Percentiles rank a stretch among this genome's conserved stretches.
phyloP scores from a whole-genome alignment of 129 eudicot species.

The Lactuca sativa region DNA sequence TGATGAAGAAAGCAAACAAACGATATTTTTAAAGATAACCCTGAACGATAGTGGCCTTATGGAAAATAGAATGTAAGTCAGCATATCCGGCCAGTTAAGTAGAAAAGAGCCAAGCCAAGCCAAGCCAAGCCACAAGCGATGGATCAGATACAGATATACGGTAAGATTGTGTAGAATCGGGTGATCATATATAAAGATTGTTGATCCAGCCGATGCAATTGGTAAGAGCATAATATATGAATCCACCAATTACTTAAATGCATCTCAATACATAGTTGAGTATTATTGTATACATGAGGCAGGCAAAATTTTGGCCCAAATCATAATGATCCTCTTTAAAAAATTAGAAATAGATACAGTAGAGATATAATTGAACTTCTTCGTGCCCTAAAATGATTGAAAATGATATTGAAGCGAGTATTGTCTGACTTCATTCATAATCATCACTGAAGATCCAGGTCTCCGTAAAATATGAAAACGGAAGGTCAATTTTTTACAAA shows the following conservation, averaged over 20 bases:
- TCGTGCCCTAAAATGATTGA: background rate
- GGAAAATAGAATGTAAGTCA: too few relatives aligned
- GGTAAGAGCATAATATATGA: background rate
- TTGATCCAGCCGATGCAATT: background rate
- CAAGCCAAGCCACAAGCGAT: too few relatives aligned
- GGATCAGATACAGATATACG: too few relatives aligned
- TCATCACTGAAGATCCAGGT: background rate
- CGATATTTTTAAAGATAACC: too few relatives aligned
- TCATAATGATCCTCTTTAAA: too few relatives aligned
- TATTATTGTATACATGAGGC: too few relatives aligned
- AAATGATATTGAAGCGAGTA: background rate
- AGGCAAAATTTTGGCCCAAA: background rate
- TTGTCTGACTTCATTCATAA: too few relatives aligned
- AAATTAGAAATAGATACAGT: background rate
- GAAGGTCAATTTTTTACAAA: background rate
- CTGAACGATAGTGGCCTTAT: too few relatives aligned
- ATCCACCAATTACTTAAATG: background rate
- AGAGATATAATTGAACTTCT: background rate
- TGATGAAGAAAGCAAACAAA: too few relatives aligned
- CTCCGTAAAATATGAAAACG: background rate
- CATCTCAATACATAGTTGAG: slow-evolving; percentile 1
- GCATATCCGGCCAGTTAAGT: too few relatives aligned
- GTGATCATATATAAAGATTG: background rate
- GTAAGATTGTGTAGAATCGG: background rate
- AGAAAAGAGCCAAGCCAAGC: too few relatives aligned